Evolutionary conservation across 2,329 filamentous ascomycete genomes (phyloP), one percentile per base, ranked within the genome.

Genomic region (Fonsecaea pugnacius): DNA sequence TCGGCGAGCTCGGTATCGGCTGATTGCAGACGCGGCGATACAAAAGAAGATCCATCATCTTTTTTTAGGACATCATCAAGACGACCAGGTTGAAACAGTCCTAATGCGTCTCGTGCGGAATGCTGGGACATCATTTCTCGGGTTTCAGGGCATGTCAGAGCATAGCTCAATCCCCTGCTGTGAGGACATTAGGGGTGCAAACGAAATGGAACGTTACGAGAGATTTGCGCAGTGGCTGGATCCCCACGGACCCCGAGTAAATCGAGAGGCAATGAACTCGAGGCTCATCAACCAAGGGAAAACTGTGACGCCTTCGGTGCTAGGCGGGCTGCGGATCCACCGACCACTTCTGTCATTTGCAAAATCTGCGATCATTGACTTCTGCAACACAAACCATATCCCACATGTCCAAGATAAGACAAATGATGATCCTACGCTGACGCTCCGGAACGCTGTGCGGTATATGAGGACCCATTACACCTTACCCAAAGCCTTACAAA

Each of bases 81-180:
- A 97, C 72, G 95, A 99, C 72, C 91, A 95, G 73, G 90, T 92
- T 62, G 95, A 99, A 78, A 97, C 93, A 0, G 83, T 96, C 3
- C 78, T 98, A 55, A 90, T 92, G 87, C 85, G 95, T 48, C 76
- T 98, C 38, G 56, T 66, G n/a, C 58, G 60, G 16, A 66, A 67
- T 24, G 35, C 61, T 9, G 62, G 33, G 18, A 54, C 43, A 21
- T 62, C 61, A 6, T 65, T 67, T 33, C 62, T 70, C 8, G 67
- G 63, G 14, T 59, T 70, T 9, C 58, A 61, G 59, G 70, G 69
- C 33, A 72, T 72, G 55, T 18, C 48, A 4, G 51, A 55, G 21
- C 52, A 46, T 12, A 63, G 59, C 21, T 33, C 53, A 14, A 64
- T 69, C 24, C 69, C 69, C 2, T 71, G 68, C 40, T 69, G 66